Conservation (phyloP, 257 asterid species). For the Ophiorrhiza pumila region DNA sequence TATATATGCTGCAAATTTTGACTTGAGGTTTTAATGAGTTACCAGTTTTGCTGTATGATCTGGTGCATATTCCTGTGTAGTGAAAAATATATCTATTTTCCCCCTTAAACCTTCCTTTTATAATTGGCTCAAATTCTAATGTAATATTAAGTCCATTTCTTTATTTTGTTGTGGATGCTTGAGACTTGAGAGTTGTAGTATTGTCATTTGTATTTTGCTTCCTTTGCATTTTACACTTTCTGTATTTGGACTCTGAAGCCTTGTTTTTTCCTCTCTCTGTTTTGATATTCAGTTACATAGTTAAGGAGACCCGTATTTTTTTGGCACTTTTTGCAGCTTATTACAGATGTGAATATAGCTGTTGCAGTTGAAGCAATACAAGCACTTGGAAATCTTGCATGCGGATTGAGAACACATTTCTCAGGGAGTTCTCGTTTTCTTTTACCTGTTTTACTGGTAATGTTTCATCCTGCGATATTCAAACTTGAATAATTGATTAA, state of each 20-base stretch:
- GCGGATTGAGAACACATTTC: constrained; percentile 88
- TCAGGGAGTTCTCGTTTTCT: constrained; percentile 80
- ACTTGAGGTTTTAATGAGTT: too few relatives aligned
- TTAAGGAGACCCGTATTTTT: constrained; percentile 21
- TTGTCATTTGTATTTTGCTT: neutral
- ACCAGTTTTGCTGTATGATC: neutral
- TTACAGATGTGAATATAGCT: constrained; percentile 96
- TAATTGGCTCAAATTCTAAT: neutral
- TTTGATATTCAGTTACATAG: constrained; percentile 15
- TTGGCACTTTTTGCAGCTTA: constrained; percentile 66
- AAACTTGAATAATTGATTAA: constrained; percentile 5
- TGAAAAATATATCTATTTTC: neutral
- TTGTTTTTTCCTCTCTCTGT: constrained; percentile 2
- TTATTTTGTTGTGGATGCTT: neutral
- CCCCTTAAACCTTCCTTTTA: neutral
- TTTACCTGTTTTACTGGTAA: constrained; percentile 85
- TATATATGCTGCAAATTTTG: neutral
- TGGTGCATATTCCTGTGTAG: neutral
- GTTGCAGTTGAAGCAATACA: constrained; percentile 98
- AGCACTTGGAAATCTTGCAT: constrained; percentile 95
- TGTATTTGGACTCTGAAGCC: neutral
- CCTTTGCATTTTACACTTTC: neutral
- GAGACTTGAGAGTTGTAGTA: neutral
- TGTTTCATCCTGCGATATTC: constrained; percentile 11
- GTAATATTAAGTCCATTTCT: neutral